Conservation (phyloP, 1,139 yeast species). For the Lodderomyces margitis region DNA sequence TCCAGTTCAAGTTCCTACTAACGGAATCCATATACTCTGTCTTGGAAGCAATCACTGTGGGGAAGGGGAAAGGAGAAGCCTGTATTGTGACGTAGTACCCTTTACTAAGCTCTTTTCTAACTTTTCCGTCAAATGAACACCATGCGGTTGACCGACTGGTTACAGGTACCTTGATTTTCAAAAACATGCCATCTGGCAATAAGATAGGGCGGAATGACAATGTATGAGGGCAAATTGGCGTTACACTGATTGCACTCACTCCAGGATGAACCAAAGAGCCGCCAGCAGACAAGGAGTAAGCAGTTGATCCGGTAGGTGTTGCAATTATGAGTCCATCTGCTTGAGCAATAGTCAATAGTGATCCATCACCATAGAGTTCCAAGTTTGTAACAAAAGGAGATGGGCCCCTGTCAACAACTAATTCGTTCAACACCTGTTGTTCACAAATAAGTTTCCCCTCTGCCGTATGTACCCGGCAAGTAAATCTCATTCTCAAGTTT, state of each 20-base stretch:
- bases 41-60: slow-evolving; percentile 72
- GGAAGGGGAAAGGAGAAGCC: slow-evolving; percentile 82
- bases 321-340: slow-evolving; percentile 89
- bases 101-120: slow-evolving; percentile 62
- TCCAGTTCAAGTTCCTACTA: slow-evolving; percentile 83
- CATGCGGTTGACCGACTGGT: slow-evolving; percentile 77
- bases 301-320: slow-evolving; percentile 92
- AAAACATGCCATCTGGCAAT: slow-evolving; percentile 79
- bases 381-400: slow-evolving; percentile 82
- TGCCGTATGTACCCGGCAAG: slow-evolving; percentile 60
- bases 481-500: slow-evolving; percentile 76
- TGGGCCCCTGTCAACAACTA: slow-evolving; percentile 86
- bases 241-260: slow-evolving; percentile 82
- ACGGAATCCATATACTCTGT: slow-evolving; percentile 84
- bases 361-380: slow-evolving; percentile 80
- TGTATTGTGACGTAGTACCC: slow-evolving; percentile 78
- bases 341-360: slow-evolving; percentile 78
- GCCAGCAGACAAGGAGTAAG: slow-evolving; percentile 86
- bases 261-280: slow-evolving; percentile 90
- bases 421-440: slow-evolving; percentile 79
- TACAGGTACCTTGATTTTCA: slow-evolving; percentile 71
- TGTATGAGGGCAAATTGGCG: slow-evolving; percentile 93
- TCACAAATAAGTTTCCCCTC: slow-evolving; percentile 63
- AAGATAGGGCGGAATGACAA: slow-evolving; percentile 83
- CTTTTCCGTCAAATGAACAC: slow-evolving; percentile 89